Evolutionary conservation across 371 early-diverging fungal species (phyloP), one percentile per base, ranked within the genome.

Genomic region (Mortierella sp.): DNA sequence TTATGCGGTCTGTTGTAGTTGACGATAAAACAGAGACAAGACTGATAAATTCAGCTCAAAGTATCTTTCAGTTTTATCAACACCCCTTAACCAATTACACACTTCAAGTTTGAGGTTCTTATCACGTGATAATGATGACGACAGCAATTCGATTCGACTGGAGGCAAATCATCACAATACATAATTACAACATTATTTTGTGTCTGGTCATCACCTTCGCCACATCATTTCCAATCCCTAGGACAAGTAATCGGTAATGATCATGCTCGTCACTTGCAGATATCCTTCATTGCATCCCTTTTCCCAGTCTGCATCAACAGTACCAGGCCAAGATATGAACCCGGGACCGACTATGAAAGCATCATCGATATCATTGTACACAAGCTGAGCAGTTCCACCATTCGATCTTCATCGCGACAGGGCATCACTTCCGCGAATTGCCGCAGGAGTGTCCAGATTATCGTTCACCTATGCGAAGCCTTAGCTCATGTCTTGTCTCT

Each of bases 211-310:
- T 36, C 64, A 43, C 21, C 3, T 11, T 28, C 13, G 19, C n/a
- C 28, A 24, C 48, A 10, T 50, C 43, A 9, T 22, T 28, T 22
- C 47, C 8, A 45, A 9, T 28, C 45, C 47, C 68, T n/a, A 47
- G 60, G 64, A 70, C 70, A 70, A 70, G 64, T 70, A 63, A 58
- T 70, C 70, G 70, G 70, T 70, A 70, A 70, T 64, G 48, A 64
- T 65, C 65, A 57, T 65, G 65, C 64, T 58, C 62, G 19, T 55
- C 40, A 16, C 55, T 70, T 47, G 57, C 36, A 16, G 38, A 63
- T 58, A 63, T 36, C 13, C 40, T 70, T 40, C 45, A 21, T 43
- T 63, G 10, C 19, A 28, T 45, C 33, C 21, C 22, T 47, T 40
- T 50, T 38, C 45, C 52, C 28, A 24, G 55, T 53, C 55, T 53